Evolutionary conservation across 306 rosid genomes (phyloP).

Genomic region (Prunus mira): DNA sequence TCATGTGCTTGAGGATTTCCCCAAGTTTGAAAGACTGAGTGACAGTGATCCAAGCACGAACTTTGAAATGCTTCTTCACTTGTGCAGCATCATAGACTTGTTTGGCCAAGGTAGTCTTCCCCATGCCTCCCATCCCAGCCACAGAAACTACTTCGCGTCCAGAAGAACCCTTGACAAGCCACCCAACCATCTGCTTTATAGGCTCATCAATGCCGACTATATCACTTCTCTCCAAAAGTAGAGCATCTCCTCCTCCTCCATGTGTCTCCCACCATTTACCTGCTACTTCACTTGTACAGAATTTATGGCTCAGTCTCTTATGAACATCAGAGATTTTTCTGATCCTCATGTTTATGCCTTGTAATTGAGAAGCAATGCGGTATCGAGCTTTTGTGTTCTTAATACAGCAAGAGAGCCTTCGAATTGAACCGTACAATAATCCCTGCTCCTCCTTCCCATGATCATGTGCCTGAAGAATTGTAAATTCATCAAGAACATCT

Average conservation of each 20-base stretch:
- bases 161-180: slow-evolving; percentile 29
- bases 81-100: slow-evolving; percentile 48
- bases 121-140: slow-evolving; percentile 57
- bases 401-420: slow-evolving; percentile 11
- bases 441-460: neutral
- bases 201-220: slow-evolving; percentile 46
- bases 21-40: slow-evolving; percentile 36
- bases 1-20: slow-evolving; percentile 47
- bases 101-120: slow-evolving; percentile 55
- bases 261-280: slow-evolving; percentile 33
- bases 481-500: slow-evolving; percentile 34
- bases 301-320: slow-evolving; percentile 6
- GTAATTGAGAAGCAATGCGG: slow-evolving; percentile 15
- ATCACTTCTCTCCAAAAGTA: slow-evolving; percentile 47
- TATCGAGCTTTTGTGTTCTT: slow-evolving; percentile 17
- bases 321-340: slow-evolving; percentile 9
- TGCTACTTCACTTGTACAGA: slow-evolving; percentile 21
- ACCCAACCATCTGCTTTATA: slow-evolving; percentile 26
- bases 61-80: slow-evolving; percentile 45
- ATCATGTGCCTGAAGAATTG: slow-evolving; percentile 6
- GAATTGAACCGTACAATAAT: neutral
- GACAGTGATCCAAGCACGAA: slow-evolving; percentile 48
- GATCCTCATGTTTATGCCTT: slow-evolving; percentile 19
- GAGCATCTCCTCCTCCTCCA: slow-evolving; percentile 38
- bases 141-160: slow-evolving; percentile 42